Evolutionary conservation across 2,329 filamentous ascomycete genomes (phyloP).

Genomic region (Bisporella sp.): DNA sequence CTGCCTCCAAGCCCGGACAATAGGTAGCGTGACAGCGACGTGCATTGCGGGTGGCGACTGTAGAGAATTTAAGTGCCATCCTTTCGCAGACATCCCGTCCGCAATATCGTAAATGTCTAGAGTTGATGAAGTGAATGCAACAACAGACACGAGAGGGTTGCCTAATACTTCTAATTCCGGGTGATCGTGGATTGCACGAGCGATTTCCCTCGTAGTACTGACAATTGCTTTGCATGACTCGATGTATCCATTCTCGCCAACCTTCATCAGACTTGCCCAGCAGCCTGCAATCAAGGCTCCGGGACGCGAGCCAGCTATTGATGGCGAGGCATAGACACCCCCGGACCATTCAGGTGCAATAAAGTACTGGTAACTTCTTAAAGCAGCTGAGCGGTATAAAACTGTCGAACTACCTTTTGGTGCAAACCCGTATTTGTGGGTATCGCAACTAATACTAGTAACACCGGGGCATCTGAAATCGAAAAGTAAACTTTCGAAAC

Average conservation of each 20-base stretch:
- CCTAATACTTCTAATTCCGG: neutral
- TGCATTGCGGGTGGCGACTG: neutral
- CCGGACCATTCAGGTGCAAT: neutral
- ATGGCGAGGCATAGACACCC: neutral
- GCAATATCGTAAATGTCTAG: neutral
- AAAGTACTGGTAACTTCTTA: neutral
- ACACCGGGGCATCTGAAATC: neutral
- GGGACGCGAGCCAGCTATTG: neutral
- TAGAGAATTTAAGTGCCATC: neutral
- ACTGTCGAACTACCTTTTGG: neutral
- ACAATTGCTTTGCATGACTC: neutral
- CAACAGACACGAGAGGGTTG: neutral
- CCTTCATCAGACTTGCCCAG: neutral
- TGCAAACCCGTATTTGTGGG: neutral
- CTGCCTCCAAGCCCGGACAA: neutral
- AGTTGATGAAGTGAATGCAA: neutral
- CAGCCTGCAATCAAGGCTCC: neutral
- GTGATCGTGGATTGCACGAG: neutral
- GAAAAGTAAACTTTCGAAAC: neutral
- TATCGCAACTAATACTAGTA: neutral
- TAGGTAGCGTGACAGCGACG: neutral
- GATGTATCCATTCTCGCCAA: neutral
- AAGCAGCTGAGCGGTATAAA: neutral
- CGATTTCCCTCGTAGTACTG: neutral
- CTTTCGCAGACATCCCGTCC: neutral